Base-by-base conservation (phyloP, 495 filamentous ascomycete genomes). In the Penicilliopsis zonata region DNA sequence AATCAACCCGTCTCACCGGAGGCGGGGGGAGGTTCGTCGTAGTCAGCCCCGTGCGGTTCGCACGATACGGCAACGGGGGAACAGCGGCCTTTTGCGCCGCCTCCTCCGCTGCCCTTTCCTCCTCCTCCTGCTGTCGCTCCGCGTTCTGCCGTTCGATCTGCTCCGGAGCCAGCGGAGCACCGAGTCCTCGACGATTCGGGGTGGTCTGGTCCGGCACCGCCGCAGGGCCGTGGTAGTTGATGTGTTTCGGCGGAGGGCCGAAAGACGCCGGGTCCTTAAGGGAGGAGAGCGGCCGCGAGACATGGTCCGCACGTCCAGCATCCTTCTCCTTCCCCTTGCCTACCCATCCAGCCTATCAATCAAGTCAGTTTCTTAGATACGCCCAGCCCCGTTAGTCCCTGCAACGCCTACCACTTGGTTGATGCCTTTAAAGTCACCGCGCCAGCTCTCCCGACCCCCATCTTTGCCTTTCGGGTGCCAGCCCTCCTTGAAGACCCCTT, bases 231-330 rank as follows among this genome's bases (percentile, higher is more conserved):
- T 76, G 60, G 38, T 66, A 73, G 25, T 66, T 68, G 44, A 67
- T 51, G 39, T 72, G 68, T 40, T 79, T 93, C 3, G 88, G 88
- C 13, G 88, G 88, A 20, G 88, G 84, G 2, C 72, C 85, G 52
- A 98, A 95, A 9, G 77, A 69, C 0, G 73, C 50, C 2, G 90
- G 88, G 52, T 98, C 90, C 45, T 79, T 78, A 13, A 98, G 65
- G 2, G 79, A 65, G 3, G 76, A 69, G n/a, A 93, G 52, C 2
- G 90, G 88, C 4, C 64, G 60, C 12, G 84, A 73, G 40, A 70
- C 59, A 46, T 80, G 67, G 3, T 67, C 52, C 37, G 42, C 44
- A 12, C 46, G 43, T 23, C 63, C 51, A 8, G 36, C 35, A 32
- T 53, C 50, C 6, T 54, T 30, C 25, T 65, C 52, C 35, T 67